phyloP scores from a whole-genome alignment of 768 basidiomycete species.

The Leccinum pellstonianum region DNA sequence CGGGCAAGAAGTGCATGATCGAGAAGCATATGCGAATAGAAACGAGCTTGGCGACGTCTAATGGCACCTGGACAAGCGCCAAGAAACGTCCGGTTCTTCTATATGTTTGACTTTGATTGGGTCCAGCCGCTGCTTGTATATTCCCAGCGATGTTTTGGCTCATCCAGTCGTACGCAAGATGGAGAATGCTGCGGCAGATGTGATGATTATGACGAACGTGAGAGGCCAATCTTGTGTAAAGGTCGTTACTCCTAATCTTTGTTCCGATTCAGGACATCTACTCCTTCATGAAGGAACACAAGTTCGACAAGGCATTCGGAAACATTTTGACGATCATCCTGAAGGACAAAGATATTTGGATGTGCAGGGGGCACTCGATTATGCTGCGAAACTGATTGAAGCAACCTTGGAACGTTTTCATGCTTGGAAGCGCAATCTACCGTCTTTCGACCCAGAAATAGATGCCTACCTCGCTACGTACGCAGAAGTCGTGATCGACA shows the following conservation, averaged over 20 bases:
- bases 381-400: background rate
- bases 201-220: background rate
- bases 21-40: background rate
- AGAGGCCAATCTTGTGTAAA: background rate
- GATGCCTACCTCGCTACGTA: background rate
- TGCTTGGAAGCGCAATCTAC: background rate
- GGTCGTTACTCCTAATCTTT: background rate
- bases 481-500: background rate
- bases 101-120: background rate
- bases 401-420: background rate
- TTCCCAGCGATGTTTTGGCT: background rate
- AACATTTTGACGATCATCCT: background rate
- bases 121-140: background rate
- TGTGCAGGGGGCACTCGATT: background rate
- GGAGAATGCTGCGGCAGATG: background rate
- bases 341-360: background rate
- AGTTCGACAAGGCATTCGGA: background rate
- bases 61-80: background rate
- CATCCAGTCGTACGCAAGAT: background rate
- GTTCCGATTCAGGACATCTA: background rate
- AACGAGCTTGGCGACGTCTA: background rate
- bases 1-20: background rate
- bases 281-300: background rate
- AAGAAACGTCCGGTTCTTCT: background rate
- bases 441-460: background rate